Conservation (phyloP, 2,329 filamentous ascomycete genomes). For the Hypoxylon sp. region DNA sequence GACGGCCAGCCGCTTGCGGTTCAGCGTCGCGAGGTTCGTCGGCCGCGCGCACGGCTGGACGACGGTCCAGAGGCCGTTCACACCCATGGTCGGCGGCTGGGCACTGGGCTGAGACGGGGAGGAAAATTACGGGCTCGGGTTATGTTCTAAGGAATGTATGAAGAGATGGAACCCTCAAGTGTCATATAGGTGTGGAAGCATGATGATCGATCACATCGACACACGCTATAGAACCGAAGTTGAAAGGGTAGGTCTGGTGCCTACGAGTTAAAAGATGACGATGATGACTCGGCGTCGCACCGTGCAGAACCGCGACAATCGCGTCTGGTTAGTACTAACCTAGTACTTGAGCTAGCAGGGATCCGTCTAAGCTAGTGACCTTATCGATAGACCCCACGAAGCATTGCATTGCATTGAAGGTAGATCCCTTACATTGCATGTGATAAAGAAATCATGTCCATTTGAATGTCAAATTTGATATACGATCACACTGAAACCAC, state of each 20-base stretch:
- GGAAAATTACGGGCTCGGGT: slow-evolving; percentile 8
- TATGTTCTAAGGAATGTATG: slow-evolving; percentile 1
- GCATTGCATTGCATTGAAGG: slow-evolving; percentile 5
- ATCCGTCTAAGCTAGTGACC: not conserved
- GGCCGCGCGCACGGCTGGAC: slow-evolving; percentile 94
- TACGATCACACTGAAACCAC: not conserved
- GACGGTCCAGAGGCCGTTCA: slow-evolving; percentile 97
- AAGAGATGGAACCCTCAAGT: slow-evolving; percentile 17
- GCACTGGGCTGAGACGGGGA: slow-evolving; percentile 22
- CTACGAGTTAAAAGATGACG: slow-evolving; percentile 12
- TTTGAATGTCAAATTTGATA: not conserved
- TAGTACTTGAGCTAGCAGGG: slow-evolving; percentile 12
- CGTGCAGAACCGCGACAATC: slow-evolving; percentile 36
- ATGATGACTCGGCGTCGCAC: slow-evolving; percentile 41
- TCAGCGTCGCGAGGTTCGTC: slow-evolving; percentile 95
- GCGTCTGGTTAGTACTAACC: too few relatives aligned
- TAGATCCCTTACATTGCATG: slow-evolving; percentile 21
- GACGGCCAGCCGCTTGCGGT: slow-evolving; percentile 94
- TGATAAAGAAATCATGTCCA: not conserved
- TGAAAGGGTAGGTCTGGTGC: slow-evolving; percentile 18
- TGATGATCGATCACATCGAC: slow-evolving; percentile 1
- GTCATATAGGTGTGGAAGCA: slow-evolving; percentile 7
- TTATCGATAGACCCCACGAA: slow-evolving; percentile 36
- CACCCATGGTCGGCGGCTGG: slow-evolving; percentile 77
- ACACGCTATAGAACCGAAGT: not conserved